These are phyloP conservation scores for Oryza brachyantha DNA, from an alignment of 176 grass and related monocot species.

Conservation along the genomic window DNA sequence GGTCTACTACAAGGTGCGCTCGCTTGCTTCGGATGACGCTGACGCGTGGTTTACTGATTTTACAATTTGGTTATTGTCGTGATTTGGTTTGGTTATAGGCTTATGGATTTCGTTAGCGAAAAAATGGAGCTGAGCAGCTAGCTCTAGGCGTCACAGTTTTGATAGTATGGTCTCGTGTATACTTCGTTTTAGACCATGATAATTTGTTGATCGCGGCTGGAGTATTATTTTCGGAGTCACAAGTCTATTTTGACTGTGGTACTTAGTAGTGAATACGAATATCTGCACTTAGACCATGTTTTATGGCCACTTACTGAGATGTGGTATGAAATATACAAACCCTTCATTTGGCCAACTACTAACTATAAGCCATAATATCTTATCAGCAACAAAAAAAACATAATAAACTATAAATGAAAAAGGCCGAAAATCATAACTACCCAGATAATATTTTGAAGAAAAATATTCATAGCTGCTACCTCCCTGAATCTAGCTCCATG, in stretches of 20 bases:
- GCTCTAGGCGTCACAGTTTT: neutral
- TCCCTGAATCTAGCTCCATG: neutral
- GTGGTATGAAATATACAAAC: too few species aligned
- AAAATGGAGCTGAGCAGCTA: neutral
- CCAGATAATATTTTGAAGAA: too few species aligned
- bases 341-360: too few species aligned
- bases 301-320: too few species aligned
- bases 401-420: too few species aligned
- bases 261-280: neutral
- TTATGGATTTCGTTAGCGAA: neutral
- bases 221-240: neutral
- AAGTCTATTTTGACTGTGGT: too few species aligned
- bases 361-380: too few species aligned
- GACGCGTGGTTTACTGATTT: neutral
- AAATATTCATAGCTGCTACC: too few species aligned
- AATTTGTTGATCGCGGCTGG: neutral
- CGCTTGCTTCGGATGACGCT: slow-evolving; percentile 1
- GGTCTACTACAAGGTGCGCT: slow-evolving; percentile 83
- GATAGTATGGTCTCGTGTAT: neutral
- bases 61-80: neutral
- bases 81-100: neutral
- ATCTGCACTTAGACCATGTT: neutral
- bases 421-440: too few species aligned
- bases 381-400: too few species aligned
- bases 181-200: neutral